These are phyloP conservation scores for Eimeria tenella DNA, from an alignment of 169 alveolate species.

Conservation along the genomic window DNA sequence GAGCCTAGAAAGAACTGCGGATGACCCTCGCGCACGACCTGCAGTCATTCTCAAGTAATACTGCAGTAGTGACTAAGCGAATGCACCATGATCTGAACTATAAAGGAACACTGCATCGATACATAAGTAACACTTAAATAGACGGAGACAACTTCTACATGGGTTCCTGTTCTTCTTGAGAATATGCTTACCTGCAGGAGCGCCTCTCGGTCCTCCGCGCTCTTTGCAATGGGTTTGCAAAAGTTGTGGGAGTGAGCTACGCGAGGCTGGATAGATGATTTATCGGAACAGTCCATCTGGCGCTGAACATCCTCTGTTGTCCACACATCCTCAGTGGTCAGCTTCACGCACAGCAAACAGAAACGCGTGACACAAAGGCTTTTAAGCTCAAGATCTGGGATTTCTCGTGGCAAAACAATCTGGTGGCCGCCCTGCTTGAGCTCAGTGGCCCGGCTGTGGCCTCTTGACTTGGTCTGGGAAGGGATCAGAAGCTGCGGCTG, in stretches of 20 bases:
- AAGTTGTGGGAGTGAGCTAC: conserved; percentile 79
- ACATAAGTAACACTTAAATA: too few species aligned
- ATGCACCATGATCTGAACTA: not conserved
- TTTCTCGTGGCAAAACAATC: too few species aligned
- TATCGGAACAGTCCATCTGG: not conserved
- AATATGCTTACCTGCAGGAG: conserved; percentile 63
- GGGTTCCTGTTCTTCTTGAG: too few species aligned
- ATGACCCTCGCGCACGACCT: conserved; percentile 80
- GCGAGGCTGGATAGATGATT: not conserved
- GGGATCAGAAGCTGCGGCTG: too few species aligned
- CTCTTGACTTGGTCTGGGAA: too few species aligned
- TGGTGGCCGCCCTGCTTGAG: too few species aligned
- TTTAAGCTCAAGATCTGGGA: too few species aligned
- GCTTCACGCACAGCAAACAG: conserved; percentile 2
- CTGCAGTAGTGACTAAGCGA: not conserved
- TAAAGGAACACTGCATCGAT: too few species aligned
- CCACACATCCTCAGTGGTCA: conserved; percentile 76
- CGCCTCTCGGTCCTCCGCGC: conserved; percentile 76
- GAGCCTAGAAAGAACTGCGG: conserved; percentile 81
- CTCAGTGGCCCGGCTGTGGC: too few species aligned
- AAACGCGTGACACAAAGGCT: too few species aligned
- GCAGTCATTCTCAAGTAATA: not conserved
- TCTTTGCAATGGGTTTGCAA: conserved; percentile 83
- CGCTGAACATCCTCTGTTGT: not conserved
- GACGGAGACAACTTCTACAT: too few species aligned